Conservation (phyloP, 176 grass and related monocot species). For the Bolboschoenus planiculmis region DNA sequence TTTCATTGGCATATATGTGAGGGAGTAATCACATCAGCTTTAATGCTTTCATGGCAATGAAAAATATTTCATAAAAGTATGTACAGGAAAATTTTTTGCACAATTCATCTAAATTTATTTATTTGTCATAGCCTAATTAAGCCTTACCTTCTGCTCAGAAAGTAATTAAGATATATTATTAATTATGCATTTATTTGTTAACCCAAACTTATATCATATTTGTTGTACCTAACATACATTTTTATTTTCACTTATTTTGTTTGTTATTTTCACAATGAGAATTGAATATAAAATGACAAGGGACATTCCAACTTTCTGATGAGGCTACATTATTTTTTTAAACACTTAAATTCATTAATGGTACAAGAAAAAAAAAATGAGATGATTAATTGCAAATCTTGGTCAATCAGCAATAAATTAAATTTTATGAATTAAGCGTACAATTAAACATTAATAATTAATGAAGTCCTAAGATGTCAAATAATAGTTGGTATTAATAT, state of each 20-base stretch:
- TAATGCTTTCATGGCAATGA: neutral
- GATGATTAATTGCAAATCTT: neutral
- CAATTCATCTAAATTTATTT: neutral
- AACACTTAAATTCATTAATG: neutral
- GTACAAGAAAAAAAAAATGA: neutral
- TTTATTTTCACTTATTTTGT: neutral
- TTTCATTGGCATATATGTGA: neutral
- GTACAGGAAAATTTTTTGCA: too few species aligned
- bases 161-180: neutral
- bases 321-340: neutral
- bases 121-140: neutral
- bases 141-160: neutral
- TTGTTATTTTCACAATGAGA: neutral
- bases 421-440: constrained; percentile 8
- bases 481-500: neutral
- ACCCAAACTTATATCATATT: neutral
- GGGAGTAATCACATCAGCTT: neutral
- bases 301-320: neutral
- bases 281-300: neutral
- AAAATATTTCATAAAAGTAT: neutral
- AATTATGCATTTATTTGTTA: neutral
- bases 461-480: neutral
- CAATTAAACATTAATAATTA: neutral
- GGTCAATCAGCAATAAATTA: neutral
- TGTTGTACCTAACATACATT: neutral